phyloP scores from a whole-genome alignment of 352 stramenopile genomes.

The Globisporangium uncinulatum region DNA sequence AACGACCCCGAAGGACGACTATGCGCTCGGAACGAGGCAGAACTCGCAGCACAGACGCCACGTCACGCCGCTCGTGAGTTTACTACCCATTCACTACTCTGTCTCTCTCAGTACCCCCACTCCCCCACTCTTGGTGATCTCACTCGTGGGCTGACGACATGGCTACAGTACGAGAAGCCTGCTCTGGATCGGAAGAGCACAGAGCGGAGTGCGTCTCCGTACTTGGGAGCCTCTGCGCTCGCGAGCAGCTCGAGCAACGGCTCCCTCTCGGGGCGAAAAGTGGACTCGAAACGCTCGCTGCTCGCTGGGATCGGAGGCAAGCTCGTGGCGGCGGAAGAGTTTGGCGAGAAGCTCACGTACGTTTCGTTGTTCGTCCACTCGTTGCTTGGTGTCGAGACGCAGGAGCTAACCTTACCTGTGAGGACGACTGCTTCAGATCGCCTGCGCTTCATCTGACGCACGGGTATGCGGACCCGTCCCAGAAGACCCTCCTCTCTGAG shows the following conservation, averaged over 20 bases:
- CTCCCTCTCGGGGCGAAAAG: conserved; percentile 31
- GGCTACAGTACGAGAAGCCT: conserved; percentile 25
- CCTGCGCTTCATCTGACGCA: conserved; percentile 44
- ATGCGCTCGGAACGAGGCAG: conserved; percentile 21
- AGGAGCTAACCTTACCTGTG: background rate
- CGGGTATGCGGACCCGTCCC: conserved; percentile 41
- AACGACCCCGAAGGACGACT: conserved; percentile 15
- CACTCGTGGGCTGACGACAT: too few relatives aligned
- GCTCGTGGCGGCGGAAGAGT: conserved; percentile 50
- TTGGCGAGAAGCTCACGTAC: conserved; percentile 32
- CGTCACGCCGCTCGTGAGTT: conserved; percentile 45
- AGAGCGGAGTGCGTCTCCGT: conserved; percentile 3
- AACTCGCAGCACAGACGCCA: conserved; percentile 66
- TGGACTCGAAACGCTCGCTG: conserved; percentile 55
- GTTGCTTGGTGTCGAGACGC: background rate
- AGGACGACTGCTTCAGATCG: conserved; percentile 4
- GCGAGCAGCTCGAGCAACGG: conserved; percentile 21
- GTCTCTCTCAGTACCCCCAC: too few relatives aligned
- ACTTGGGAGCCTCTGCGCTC: conserved; percentile 10
- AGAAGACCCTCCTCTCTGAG: conserved; percentile 57
- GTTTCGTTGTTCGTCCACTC: conserved; percentile 6
- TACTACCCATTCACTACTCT: too few relatives aligned
- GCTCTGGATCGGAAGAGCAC: conserved; percentile 3
- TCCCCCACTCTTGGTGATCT: too few relatives aligned
- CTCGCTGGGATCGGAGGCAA: conserved; percentile 67